phyloP scores from a whole-genome alignment of 1,284 basidiomycete genomes.

The Sphagnurus paluster region DNA sequence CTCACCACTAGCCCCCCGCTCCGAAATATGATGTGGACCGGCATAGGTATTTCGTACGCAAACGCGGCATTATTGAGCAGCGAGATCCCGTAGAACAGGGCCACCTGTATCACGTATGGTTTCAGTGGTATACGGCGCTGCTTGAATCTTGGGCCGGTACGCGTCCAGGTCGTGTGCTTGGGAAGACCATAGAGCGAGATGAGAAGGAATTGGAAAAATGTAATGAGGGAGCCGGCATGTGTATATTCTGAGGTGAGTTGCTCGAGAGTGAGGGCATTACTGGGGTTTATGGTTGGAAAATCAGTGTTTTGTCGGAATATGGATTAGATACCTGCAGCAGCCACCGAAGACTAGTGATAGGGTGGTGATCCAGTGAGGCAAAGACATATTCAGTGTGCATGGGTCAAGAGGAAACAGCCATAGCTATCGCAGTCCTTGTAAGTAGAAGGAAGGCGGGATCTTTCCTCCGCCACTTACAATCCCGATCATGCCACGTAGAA shows the following conservation, averaged over 20 bases:
- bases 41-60: conserved; percentile 83
- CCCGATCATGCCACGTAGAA: too few relatives aligned
- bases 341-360: conserved; percentile 76
- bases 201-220: conserved; percentile 80
- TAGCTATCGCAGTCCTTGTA: conserved; percentile 1
- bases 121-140: conserved; percentile 70
- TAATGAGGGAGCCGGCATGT: conserved; percentile 75
- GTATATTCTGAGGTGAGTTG: conserved; percentile 65
- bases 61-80: conserved; percentile 91
- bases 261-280: conserved; percentile 75
- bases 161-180: conserved; percentile 50
- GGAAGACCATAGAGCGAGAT: conserved; percentile 72
- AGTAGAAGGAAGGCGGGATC: too few relatives aligned
- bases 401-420: conserved; percentile 15
- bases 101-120: conserved; percentile 81
- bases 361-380: conserved; percentile 58
- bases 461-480: too few relatives aligned
- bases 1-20: conserved; percentile 87
- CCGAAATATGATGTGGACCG: conserved; percentile 93
- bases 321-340: conserved; percentile 62
- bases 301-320: background rate
- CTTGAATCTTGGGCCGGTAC: conserved; percentile 50
- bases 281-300: conserved; percentile 29
- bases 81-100: conserved; percentile 81
- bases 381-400: too few relatives aligned